Conservation (phyloP, 2,329 filamentous ascomycete species). For the Amesomyces nigricolor region DNA sequence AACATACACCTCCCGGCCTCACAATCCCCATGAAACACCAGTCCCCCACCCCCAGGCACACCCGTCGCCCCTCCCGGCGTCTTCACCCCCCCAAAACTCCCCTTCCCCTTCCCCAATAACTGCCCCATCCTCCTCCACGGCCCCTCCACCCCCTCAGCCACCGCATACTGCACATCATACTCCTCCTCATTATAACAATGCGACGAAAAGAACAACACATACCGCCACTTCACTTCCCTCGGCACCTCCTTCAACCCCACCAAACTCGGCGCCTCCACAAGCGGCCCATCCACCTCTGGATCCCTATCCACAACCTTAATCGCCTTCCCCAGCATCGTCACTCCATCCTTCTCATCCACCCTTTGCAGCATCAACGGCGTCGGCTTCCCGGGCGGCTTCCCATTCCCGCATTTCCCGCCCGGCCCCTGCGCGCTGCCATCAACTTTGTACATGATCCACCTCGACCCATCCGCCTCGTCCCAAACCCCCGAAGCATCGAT, state of each 20-base stretch:
- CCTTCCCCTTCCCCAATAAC: conserved; percentile 33
- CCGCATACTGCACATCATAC: conserved; percentile 56
- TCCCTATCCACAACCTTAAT: conserved; percentile 41
- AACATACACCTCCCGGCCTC: conserved; percentile 19
- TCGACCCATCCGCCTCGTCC: conserved; percentile 45
- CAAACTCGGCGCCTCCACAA: conserved; percentile 57
- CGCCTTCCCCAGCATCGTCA: conserved; percentile 46
- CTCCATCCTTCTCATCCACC: conserved; percentile 42
- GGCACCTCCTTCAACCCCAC: conserved; percentile 28
- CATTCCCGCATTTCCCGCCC: conserved; percentile 42
- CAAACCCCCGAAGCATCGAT: conserved; percentile 58
- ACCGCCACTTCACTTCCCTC: conserved; percentile 40
- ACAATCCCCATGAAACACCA: conserved; percentile 22
- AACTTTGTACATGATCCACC: conserved; percentile 60
- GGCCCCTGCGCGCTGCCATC: conserved; percentile 52
- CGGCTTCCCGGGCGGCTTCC: conserved; percentile 34
- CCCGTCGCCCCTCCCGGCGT: conserved; percentile 36
- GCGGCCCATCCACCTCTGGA: conserved; percentile 41
- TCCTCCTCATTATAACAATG: conserved; percentile 49
- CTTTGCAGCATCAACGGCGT: conserved; percentile 55
- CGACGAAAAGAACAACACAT: conserved; percentile 57
- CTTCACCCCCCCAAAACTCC: conserved; percentile 31
- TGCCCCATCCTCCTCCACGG: conserved; percentile 35
- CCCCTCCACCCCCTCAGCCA: conserved; percentile 35
- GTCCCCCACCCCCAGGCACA: neutral